Percentiles rank a stretch among this genome's conserved stretches.
phyloP scores from a whole-genome alignment of 2,329 filamentous ascomycete species.

The Colletotrichum cordylinicola region DNA sequence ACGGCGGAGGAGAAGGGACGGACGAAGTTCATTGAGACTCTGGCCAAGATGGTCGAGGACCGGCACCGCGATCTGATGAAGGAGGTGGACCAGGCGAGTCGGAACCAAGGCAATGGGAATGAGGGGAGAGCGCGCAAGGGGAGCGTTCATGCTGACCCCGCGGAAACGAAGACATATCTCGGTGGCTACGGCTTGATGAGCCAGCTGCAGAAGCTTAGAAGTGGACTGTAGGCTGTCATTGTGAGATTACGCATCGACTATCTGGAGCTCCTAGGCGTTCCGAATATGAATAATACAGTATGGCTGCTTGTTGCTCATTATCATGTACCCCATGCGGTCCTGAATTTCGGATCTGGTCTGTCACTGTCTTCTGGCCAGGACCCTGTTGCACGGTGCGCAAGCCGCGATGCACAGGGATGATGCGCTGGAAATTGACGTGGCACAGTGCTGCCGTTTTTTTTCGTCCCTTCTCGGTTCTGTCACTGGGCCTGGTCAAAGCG shows the following conservation, averaged over 20 bases:
- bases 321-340: not conserved
- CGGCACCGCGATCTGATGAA: conserved; percentile 58
- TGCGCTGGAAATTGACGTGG: not conserved
- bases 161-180: conserved; percentile 47
- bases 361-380: not conserved
- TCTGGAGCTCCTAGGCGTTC: not conserved
- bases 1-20: conserved; percentile 93
- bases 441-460: not conserved
- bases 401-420: not conserved
- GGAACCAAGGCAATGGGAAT: conserved; percentile 38
- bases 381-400: not conserved
- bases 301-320: not conserved
- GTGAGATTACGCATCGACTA: not conserved
- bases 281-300: not conserved
- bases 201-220: conserved; percentile 66
- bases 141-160: conserved; percentile 32
- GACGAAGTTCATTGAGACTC: conserved; percentile 77
- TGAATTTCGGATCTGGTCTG: not conserved
- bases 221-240: conserved; percentile 45
- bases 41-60: conserved; percentile 86
- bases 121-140: conserved; percentile 39
- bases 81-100: conserved; percentile 53
- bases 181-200: conserved; percentile 67
- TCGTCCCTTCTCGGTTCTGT: conserved; percentile 1
- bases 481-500: not conserved